Base-by-base conservation (phyloP, 306 rosid genomes). In the Medicago ruthenica region DNA sequence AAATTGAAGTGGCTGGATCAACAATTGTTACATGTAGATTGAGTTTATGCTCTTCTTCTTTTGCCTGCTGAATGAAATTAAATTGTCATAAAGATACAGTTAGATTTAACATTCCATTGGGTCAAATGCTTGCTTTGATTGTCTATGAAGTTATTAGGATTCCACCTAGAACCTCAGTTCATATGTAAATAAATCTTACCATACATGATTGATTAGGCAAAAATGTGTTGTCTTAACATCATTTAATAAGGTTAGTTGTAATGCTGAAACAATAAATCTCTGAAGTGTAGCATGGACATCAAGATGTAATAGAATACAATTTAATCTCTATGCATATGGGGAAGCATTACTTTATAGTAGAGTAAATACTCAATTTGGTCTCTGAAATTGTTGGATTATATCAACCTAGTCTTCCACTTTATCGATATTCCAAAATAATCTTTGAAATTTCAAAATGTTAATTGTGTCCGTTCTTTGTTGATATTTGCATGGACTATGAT, bases 171-270 rank as follows among this genome's bases (percentile, higher is more conserved):
- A 60, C 53, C 31, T 7, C 22, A 47, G 36, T 67, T 75, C 84
- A 61, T 15, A 42, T 76, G 57, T 73, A n/a, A n/a, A n/a, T n/a
- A 67, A 81, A 76, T 64, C 64, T 22, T 70, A 17, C 62, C 31
- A 12, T 41, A 47, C 53, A 70, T 68, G 27, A 51, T 60, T 12
- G n/a, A 51, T 17, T 45, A 39, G 50, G 57, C 16, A 16, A 62
- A 54, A 54, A 1, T 53, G 53, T 59, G 61, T 47, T 73, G 10
- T 66, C n/a, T 4, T 22, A 27, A n/a, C n/a, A n/a, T n/a, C n/a
- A n/a, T n/a, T n/a, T n/a, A n/a, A n/a, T 48, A 16, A 18, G 37
- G 22, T 63, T 50, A 53, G 42, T 71, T 36, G 47, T 36, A 48
- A 47, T 21, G 64, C 51, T 36, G 76, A 37, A 73, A 36, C 17